Percentiles rank a stretch among this genome's conserved stretches.
Evolutionary conservation across 805 yeast species (phyloP).

Genomic region (Gaillardinia entomophila): DNA sequence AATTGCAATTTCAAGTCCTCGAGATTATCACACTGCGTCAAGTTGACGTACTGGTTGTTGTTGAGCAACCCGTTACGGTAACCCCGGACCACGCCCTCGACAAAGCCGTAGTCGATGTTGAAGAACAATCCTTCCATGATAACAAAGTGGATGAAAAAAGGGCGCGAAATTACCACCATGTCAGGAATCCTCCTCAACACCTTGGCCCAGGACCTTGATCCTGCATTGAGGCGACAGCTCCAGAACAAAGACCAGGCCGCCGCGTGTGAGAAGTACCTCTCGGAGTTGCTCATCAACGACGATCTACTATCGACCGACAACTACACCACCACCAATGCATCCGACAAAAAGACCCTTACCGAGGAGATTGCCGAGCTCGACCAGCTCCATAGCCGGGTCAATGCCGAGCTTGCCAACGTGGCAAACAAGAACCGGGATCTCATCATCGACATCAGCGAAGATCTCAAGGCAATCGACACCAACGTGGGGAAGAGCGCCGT

Average conservation of each 20-base stretch:
- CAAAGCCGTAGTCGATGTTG: conserved; percentile 83
- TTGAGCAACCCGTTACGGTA: conserved; percentile 79
- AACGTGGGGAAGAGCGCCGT: conserved; percentile 24
- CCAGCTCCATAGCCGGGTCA: conserved; percentile 44
- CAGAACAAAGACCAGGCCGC: conserved; percentile 6
- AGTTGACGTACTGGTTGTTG: conserved; percentile 76
- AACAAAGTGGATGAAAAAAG: conserved; percentile 1
- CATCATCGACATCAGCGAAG: conserved; percentile 36
- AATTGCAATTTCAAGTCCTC: conserved; percentile 93
- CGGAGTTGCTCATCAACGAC: conserved; percentile 43
- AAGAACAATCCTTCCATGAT: conserved; percentile 90
- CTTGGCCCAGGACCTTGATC: conserved; percentile 21
- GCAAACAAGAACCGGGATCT: conserved; percentile 39
- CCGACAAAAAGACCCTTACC: conserved; percentile 34
- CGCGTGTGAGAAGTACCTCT: conserved; percentile 26
- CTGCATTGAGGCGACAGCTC: conserved; percentile 13
- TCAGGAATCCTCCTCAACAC: conserved; percentile 29
- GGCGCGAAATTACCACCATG: conserved; percentile 11
- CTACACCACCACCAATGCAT: conserved; percentile 31
- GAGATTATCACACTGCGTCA: conserved; percentile 92
- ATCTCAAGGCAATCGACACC: conserved; percentile 25
- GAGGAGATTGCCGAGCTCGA: conserved; percentile 76
- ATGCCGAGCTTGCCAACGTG: conserved; percentile 38
- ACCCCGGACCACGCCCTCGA: conserved; percentile 94
- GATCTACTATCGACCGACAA: conserved; percentile 40